A percentile compares a stretch with the other conserved stretches of the same genome.
Evolutionary conservation across 2,329 filamentous ascomycete species (phyloP).

Genomic region (Samsoniella hepiali): DNA sequence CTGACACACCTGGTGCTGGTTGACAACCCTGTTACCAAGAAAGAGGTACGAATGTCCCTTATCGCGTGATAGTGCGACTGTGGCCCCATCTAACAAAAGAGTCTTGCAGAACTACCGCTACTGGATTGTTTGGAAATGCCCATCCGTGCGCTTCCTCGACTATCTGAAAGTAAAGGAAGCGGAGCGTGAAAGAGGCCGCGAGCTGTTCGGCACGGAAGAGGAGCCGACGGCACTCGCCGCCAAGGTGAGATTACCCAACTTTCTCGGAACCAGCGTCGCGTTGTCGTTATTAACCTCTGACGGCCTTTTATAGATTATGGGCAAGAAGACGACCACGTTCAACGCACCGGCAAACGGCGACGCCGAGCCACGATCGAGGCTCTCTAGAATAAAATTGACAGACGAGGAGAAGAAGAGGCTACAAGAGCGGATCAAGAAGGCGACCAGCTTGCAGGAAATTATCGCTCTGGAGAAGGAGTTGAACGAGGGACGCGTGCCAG

Average conservation of each 20-base stretch:
- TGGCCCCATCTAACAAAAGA: neutral
- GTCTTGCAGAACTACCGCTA: conserved; percentile 75
- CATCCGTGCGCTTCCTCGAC: conserved; percentile 83
- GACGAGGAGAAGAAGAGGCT: conserved; percentile 83
- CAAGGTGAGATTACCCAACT: conserved; percentile 46
- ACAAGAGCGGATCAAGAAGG: conserved; percentile 82
- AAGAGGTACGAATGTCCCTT: conserved; percentile 66
- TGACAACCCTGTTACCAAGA: conserved; percentile 87
- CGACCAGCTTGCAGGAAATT: conserved; percentile 87
- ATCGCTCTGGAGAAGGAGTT: conserved; percentile 86
- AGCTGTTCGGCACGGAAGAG: conserved; percentile 78
- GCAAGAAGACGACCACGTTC: conserved; percentile 75
- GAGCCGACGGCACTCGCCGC: conserved; percentile 78
- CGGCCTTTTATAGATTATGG: conserved; percentile 61
- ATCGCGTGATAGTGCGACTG: neutral
- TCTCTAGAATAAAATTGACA: conserved; percentile 78
- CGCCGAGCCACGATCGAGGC: conserved; percentile 50
- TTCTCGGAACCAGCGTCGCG: neutral
- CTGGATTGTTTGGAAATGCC: conserved; percentile 86
- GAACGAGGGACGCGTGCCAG: conserved; percentile 81
- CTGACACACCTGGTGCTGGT: conserved; percentile 78
- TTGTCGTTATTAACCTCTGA: neutral
- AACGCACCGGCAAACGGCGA: conserved; percentile 49
- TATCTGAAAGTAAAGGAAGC: conserved; percentile 86
- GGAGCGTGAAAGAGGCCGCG: conserved; percentile 71